Percentiles rank a stretch among this genome's conserved stretches.
phyloP scores from a whole-genome alignment of 1,284 basidiomycete species.

The Microstroma glucosiphilum region DNA sequence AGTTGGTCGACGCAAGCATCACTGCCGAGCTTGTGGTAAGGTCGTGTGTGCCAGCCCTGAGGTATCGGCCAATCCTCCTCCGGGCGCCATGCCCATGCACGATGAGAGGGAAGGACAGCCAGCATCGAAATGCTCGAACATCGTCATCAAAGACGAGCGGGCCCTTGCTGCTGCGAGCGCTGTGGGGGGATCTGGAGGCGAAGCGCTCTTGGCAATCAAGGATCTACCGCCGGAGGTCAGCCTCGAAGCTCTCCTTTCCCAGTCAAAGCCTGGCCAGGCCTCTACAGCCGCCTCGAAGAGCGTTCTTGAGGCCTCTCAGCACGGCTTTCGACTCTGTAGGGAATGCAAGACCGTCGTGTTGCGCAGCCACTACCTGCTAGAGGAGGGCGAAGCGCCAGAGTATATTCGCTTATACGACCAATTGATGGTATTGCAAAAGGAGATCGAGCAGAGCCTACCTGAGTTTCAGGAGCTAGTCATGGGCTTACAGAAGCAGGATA shows the following conservation, averaged over 20 bases:
- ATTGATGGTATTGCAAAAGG: conserved; percentile 70
- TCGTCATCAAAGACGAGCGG: conserved; percentile 18
- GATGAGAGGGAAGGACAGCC: conserved; percentile 14
- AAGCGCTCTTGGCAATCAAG: conserved; percentile 3
- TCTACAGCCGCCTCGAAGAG: not conserved
- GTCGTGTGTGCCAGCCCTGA: conserved; percentile 86
- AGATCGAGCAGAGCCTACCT: conserved; percentile 64
- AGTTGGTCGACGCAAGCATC: conserved; percentile 67
- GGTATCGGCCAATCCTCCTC: conserved; percentile 8
- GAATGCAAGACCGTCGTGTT: conserved; percentile 71
- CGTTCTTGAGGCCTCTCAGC: not conserved
- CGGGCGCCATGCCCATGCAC: conserved; percentile 14
- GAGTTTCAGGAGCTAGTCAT: conserved; percentile 66
- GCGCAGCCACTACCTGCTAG: conserved; percentile 55
- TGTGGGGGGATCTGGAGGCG: conserved; percentile 15
- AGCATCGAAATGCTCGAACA: conserved; percentile 29
- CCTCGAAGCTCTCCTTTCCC: conserved; percentile 4
- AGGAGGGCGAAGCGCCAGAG: not conserved
- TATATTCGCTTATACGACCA: conserved; percentile 55
- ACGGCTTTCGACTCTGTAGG: conserved; percentile 63
- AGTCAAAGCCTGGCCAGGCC: not conserved
- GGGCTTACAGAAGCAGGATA: conserved; percentile 55
- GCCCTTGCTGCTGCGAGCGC: not conserved
- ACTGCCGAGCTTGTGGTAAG: conserved; percentile 86
- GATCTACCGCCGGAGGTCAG: conserved; percentile 8